A percentile compares a stretch with the other conserved stretches of the same genome.
phyloP scores from a whole-genome alignment of 495 filamentous ascomycete species.

The Aspergillus avenaceus region DNA sequence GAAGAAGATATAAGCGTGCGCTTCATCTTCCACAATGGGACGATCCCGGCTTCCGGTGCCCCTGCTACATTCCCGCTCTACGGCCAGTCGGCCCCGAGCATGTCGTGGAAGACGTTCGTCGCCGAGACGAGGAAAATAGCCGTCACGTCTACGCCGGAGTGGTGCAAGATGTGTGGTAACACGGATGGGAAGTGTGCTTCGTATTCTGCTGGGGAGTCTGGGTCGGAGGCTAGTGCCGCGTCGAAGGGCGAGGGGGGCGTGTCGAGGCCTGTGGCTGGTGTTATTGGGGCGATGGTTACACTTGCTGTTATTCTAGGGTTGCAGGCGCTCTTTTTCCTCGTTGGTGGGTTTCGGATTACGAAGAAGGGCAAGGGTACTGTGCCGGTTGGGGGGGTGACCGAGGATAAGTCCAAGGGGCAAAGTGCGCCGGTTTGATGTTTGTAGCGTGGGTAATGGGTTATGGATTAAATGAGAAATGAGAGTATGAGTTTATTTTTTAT shows the following conservation, averaged over 20 bases:
- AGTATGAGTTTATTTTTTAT: no score
- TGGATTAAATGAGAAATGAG: no score
- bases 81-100: conserved; percentile 23
- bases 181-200: conserved; percentile 33
- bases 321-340: conserved; percentile 38
- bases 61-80: conserved; percentile 42
- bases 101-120: conserved; percentile 45
- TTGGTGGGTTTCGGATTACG: conserved; percentile 39
- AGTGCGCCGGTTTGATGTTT: no score
- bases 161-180: conserved; percentile 47
- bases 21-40: conserved; percentile 54
- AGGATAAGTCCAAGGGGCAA: conserved; percentile 10
- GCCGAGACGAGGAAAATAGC: conserved; percentile 36
- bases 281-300: conserved; percentile 62
- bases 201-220: background rate
- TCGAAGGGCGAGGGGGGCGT: conserved; percentile 20
- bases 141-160: conserved; percentile 31
- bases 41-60: conserved; percentile 22
- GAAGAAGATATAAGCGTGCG: conserved; percentile 38
- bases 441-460: no score
- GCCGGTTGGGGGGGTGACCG: conserved; percentile 7
- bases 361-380: conserved; percentile 31
- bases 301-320: conserved; percentile 50
- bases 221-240: conserved; percentile 5
- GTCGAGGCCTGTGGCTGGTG: conserved; percentile 45